These are phyloP conservation scores for Barnettozyma siamensis DNA, from an alignment of 805 yeast species.

Conservation along the genomic window DNA sequence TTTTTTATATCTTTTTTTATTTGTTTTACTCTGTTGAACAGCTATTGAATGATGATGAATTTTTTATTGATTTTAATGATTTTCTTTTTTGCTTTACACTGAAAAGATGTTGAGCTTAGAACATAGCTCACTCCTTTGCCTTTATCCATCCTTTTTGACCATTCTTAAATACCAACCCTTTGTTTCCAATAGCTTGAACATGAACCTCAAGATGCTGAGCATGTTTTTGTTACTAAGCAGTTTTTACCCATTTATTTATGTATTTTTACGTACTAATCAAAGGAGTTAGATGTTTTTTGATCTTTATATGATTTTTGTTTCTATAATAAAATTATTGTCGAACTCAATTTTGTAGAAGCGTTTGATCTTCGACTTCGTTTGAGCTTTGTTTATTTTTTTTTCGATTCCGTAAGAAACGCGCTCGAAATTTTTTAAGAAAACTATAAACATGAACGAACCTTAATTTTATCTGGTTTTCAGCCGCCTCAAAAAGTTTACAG, in stretches of 20 bases:
- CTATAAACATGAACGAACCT: no score
- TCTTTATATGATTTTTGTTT: neutral
- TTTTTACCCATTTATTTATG: neutral
- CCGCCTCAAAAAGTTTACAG: no score
- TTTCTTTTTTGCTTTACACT: neutral
- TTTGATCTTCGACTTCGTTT: no score
- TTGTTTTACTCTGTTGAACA: neutral
- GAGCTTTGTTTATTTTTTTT: no score
- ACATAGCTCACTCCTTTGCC: no score
- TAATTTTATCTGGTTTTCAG: no score
- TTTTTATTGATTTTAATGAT: neutral
- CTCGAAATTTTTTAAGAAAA: no score
- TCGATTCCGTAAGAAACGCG: no score
- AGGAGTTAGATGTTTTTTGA: constrained; percentile 3
- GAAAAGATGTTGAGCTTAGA: no score
- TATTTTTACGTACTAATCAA: neutral
- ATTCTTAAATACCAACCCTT: neutral
- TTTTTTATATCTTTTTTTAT: neutral
- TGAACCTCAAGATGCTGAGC: no score
- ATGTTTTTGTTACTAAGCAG: neutral
- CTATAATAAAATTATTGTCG: no score
- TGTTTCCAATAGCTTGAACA: neutral
- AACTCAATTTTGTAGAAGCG: neutral
- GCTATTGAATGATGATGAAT: neutral
- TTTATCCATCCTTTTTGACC: neutral